Percentiles rank a stretch among this genome's conserved stretches.
These are phyloP conservation scores for Rhynchosporium graminicola DNA, from an alignment of 2,329 filamentous ascomycete genomes.

Conservation along the genomic window DNA sequence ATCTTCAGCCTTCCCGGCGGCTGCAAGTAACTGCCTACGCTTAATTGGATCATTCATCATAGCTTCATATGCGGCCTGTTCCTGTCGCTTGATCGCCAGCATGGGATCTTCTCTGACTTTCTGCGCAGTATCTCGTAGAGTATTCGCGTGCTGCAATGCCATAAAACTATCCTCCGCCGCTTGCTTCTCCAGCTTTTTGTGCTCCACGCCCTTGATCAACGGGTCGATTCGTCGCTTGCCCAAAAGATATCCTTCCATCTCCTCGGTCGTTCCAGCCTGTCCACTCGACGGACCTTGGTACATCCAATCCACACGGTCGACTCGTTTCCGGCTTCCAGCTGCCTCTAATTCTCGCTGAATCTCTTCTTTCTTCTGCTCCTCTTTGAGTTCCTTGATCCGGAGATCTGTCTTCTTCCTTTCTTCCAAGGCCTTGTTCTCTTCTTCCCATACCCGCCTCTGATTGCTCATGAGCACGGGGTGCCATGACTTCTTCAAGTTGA, in stretches of 20 bases:
- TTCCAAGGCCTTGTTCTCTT: constrained; percentile 88
- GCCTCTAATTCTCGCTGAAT: constrained; percentile 87
- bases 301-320: constrained; percentile 96
- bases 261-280: constrained; percentile 75
- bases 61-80: constrained; percentile 76
- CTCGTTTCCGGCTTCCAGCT: constrained; percentile 76
- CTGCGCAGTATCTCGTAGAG: constrained; percentile 73
- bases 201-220: constrained; percentile 78
- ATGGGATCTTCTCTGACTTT: constrained; percentile 93
- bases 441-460: constrained; percentile 85
- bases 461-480: constrained; percentile 90
- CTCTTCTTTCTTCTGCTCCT: constrained; percentile 91
- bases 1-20: constrained; percentile 58
- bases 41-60: constrained; percentile 78
- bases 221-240: constrained; percentile 92
- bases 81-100: constrained; percentile 88
- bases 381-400: constrained; percentile 87
- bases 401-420: constrained; percentile 94
- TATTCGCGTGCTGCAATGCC: constrained; percentile 69
- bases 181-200: constrained; percentile 78
- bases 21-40: constrained; percentile 65
- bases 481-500: constrained; percentile 95
- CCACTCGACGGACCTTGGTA: constrained; percentile 84
- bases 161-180: constrained; percentile 61
- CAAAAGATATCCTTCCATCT: constrained; percentile 89